Percentiles rank a stretch among this genome's conserved stretches.
phyloP scores from a whole-genome alignment of 352 stramenopile species.

The Phytophthora rubi region DNA sequence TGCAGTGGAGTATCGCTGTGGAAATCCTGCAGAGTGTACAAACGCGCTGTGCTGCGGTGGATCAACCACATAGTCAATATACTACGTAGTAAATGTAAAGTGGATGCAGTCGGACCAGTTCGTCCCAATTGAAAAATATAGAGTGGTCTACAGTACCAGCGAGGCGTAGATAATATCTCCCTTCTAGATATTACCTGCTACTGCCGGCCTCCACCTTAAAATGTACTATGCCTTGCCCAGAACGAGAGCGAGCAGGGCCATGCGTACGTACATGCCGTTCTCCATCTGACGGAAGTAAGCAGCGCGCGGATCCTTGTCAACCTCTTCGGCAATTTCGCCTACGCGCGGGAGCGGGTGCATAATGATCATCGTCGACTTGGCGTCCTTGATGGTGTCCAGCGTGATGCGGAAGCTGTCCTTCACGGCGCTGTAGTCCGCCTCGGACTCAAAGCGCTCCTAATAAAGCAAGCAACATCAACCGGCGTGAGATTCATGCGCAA shows the following conservation, averaged over 20 bases:
- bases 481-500: conserved; percentile 4
- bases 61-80: conserved; percentile 19
- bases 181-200: neutral
- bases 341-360: conserved; percentile 99
- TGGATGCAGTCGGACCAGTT: neutral
- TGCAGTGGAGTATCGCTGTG: conserved; percentile 67
- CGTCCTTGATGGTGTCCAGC: conserved; percentile 65
- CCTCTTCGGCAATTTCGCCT: conserved; percentile 96
- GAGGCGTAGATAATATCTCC: no score
- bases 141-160: no score
- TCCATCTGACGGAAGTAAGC: conserved; percentile 98
- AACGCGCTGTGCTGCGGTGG: conserved; percentile 46
- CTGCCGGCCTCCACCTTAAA: neutral
- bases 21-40: conserved; percentile 45
- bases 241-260: conserved; percentile 97
- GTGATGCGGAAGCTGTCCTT: conserved; percentile 92
- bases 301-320: conserved; percentile 95
- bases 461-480: conserved; percentile 4
- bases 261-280: conserved; percentile 99
- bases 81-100: conserved; percentile 20
- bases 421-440: conserved; percentile 95
- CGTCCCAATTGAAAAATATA: no score
- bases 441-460: conserved; percentile 95
- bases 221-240: conserved; percentile 76
- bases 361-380: conserved; percentile 94